Base-by-base conservation (phyloP, 2,329 filamentous ascomycete genomes). In the Clonostachys solani region DNA sequence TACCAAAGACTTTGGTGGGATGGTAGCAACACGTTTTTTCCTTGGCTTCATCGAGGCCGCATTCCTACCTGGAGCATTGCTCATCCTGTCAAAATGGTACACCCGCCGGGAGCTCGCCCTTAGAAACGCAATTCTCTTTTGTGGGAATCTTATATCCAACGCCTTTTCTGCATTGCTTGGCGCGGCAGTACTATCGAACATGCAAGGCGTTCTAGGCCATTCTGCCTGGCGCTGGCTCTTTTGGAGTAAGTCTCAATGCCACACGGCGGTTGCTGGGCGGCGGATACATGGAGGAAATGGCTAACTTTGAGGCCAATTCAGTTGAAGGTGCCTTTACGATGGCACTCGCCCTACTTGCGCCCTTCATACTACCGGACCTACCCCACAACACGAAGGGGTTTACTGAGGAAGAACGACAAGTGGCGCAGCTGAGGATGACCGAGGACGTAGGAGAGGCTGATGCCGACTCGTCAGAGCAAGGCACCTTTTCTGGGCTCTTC, bases 21-120 rank as follows among this genome's bases (percentile, higher is more conserved):
- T 84, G 65, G 71, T 84, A 4, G 60, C 67, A 7, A 71, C 73
- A 19, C 76, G 81, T 6, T 83, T 84, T 60, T 75, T 82, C 54
- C 63, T 85, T 0, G 81, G 81, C 5, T 81, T 81, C 50, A 66
- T 83, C 43, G 81, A 85, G 60, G 83, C 83, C 0, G 80, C 81
- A 2, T 85, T 84, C 60, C 67, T 84, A 29, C 83, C 83, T 0
- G 83, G 83, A 40, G 78, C 79, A 0, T 69, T 85, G 13, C 70
- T 84, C 42, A 79, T 84, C 42, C 69, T 86, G 17, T 82, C 78
- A 0, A 81, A 83, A 54, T 86, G 81, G 76, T 87, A 87, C 61
- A 86, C 82, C 2, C 73, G 81, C 43, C 73, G 75, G 43, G 78
- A 81, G 62, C 55, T 83, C 50, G 72, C 74, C 12, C 64, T 66